phyloP scores from a whole-genome alignment of 129 eudicot genomes.

The Ambrosia trifida region DNA sequence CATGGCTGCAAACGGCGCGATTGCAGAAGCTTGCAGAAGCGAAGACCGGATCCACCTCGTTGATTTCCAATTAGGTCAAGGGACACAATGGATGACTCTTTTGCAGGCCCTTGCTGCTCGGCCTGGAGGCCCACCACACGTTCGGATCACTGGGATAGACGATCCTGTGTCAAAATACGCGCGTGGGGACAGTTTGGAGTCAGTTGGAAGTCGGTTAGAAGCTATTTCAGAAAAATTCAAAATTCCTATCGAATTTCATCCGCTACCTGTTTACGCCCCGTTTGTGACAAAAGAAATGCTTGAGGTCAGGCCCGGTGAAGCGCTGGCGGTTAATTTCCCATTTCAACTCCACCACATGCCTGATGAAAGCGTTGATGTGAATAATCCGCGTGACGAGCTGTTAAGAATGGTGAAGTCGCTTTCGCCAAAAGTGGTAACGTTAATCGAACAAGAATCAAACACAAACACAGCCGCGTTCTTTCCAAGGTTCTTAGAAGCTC shows the following conservation, averaged over 20 bases:
- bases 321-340: slow-evolving; percentile 85
- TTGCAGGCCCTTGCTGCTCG: slow-evolving; percentile 89
- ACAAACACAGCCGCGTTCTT: slow-evolving; percentile 85
- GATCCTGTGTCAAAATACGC: slow-evolving; percentile 80
- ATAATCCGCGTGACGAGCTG: slow-evolving; percentile 82
- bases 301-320: slow-evolving; percentile 72
- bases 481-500: slow-evolving; percentile 68
- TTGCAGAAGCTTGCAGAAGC: slow-evolving; percentile 80
- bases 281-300: slow-evolving; percentile 67
- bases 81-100: slow-evolving; percentile 93
- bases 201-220: slow-evolving; percentile 61
- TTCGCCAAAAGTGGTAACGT: slow-evolving; percentile 69
- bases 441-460: slow-evolving; percentile 95
- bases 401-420: slow-evolving; percentile 81
- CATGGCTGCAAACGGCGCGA: slow-evolving; percentile 96
- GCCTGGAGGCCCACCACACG: slow-evolving; percentile 80
- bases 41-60: slow-evolving; percentile 87
- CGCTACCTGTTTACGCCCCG: slow-evolving; percentile 70
- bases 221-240: slow-evolving; percentile 64
- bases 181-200: slow-evolving; percentile 67
- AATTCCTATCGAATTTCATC: slow-evolving; percentile 71
- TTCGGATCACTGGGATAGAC: slow-evolving; percentile 90
- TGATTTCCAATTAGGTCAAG: slow-evolving; percentile 89
- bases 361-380: slow-evolving; percentile 89
- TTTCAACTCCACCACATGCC: slow-evolving; percentile 91